phyloP scores from a whole-genome alignment of 2,329 filamentous ascomycete genomes.

The Talaromyces marneffei region DNA sequence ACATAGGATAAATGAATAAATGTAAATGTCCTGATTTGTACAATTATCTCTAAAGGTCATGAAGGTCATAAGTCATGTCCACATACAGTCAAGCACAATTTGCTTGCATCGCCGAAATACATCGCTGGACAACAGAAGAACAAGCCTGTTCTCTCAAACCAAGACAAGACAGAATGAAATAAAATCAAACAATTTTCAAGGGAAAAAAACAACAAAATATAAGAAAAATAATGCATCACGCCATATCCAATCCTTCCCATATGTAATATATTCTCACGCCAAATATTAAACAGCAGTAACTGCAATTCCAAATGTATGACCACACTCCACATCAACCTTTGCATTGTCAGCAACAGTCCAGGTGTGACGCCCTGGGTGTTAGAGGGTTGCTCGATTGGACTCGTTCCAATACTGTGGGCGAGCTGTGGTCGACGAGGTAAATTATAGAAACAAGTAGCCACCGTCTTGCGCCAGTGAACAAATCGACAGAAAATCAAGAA shows the following conservation, averaged over 20 bases:
- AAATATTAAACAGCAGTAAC: slow-evolving; percentile 69
- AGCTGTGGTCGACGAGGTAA: not conserved
- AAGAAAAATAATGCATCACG: slow-evolving; percentile 3
- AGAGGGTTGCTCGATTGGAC: not conserved
- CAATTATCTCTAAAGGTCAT: slow-evolving; percentile 6
- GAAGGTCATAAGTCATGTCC: slow-evolving; percentile 16
- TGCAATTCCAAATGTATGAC: slow-evolving; percentile 61
- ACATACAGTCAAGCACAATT: slow-evolving; percentile 15
- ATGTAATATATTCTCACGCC: not conserved
- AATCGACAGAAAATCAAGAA: not conserved
- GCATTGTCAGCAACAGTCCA: not conserved
- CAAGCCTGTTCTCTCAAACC: slow-evolving; percentile 7
- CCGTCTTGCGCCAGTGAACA: not conserved
- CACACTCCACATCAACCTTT: slow-evolving; percentile 62
- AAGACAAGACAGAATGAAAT: slow-evolving; percentile 9
- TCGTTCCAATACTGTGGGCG: not conserved
- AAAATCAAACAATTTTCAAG: not conserved
- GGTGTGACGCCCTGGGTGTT: slow-evolving; percentile 13
- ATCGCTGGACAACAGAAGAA: not conserved
- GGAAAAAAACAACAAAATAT: slow-evolving; percentile 13
- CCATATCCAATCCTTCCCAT: not conserved
- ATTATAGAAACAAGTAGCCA: not conserved
- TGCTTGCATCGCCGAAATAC: not conserved
- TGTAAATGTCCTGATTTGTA: slow-evolving; percentile 4
- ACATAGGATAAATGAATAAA: not conserved